Base-by-base conservation (phyloP, 2,329 filamentous ascomycete genomes). In the Beauveria caledonica region DNA sequence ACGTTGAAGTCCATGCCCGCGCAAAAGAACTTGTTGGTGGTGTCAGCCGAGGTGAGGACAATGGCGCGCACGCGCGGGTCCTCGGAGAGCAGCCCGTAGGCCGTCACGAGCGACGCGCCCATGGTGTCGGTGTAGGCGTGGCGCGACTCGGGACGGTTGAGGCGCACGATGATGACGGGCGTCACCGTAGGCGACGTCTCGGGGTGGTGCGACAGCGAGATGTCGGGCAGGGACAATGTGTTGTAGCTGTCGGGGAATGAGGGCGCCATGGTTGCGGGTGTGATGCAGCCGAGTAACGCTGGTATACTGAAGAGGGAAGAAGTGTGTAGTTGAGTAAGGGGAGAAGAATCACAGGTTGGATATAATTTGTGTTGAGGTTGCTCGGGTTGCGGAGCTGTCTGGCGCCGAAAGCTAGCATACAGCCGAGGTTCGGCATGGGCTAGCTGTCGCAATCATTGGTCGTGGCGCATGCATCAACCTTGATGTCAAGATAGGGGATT, bases 51-150 rank as follows among this genome's bases (percentile, higher is more conserved):
- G 1, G 82, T 82, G 54, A 86, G 71, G 23, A 86, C 78, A 56
- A 86, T 75, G 65, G 73, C 74, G 53, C 77, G 78, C 17, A 86
- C 82, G 46, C 83, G 78, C 2, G 76, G 72, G 70, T 86, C 83
- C 29, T 70, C 62, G 27, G 81, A 80, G 29, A 86, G 74, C 9
- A 78, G 68, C 58, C 72, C 68, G 68, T 82, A 81, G 50, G 81
- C 83, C 3, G 72, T 64, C 62, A 83, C 79, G 33, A 90, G 76
- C 66, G 87, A 86, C 17, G 73, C 67, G 66, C 81, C 80, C 85
- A 90, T 89, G 15, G 73, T 76, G 21, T 78, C 74, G 3, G 85
- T 89, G 72, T 90, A 89, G 62, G 85, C 86, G 79, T 90, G 90
- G 73, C 86, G 78, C 62, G 84, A 83, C 11, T 75, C 71, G 0